These are phyloP conservation scores for Nitzschia putrida DNA, from an alignment of 108 stramenopile species.

Conservation along the genomic window DNA sequence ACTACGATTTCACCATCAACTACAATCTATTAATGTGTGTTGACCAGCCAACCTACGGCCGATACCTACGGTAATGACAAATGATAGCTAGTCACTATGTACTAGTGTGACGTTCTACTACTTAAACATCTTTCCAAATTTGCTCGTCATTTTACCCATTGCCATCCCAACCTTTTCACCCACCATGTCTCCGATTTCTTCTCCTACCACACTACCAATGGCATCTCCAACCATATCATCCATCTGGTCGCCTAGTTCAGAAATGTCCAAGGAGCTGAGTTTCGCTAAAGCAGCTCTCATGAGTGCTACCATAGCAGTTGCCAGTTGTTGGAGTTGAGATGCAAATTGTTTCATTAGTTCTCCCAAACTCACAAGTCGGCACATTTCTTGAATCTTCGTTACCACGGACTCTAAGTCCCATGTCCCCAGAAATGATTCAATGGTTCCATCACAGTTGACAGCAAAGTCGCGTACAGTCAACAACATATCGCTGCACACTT, in stretches of 20 bases:
- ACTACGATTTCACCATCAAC: no score
- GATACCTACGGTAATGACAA: no score
- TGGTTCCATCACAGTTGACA: conserved; percentile 19
- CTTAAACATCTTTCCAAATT: conserved; percentile 11
- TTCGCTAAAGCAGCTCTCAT: conserved; percentile 20
- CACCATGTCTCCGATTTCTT: conserved; percentile 7
- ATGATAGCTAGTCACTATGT: no score
- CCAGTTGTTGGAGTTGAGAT: conserved; percentile 24
- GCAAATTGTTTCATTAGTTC: conserved; percentile 47
- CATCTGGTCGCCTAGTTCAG: conserved; percentile 1
- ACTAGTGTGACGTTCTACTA: no score
- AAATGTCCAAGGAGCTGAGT: conserved; percentile 5
- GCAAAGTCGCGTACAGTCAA: conserved; percentile 17
- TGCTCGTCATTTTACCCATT: conserved; percentile 12
- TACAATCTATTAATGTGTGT: no score
- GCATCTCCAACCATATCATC: conserved; percentile 3
- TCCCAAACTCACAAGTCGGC: conserved; percentile 40
- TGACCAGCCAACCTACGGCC: no score
- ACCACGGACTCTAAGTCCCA: conserved; percentile 55
- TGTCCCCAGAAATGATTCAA: conserved; percentile 26
- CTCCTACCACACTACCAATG: conserved; percentile 14
- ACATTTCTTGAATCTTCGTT: conserved; percentile 46
- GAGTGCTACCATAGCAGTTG: conserved; percentile 18
- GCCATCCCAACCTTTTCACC: conserved; percentile 10
- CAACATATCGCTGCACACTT: conserved; percentile 46